Conservation (phyloP, 768 basidiomycete genomes). For the Leccinum olivaceopallidum region DNA sequence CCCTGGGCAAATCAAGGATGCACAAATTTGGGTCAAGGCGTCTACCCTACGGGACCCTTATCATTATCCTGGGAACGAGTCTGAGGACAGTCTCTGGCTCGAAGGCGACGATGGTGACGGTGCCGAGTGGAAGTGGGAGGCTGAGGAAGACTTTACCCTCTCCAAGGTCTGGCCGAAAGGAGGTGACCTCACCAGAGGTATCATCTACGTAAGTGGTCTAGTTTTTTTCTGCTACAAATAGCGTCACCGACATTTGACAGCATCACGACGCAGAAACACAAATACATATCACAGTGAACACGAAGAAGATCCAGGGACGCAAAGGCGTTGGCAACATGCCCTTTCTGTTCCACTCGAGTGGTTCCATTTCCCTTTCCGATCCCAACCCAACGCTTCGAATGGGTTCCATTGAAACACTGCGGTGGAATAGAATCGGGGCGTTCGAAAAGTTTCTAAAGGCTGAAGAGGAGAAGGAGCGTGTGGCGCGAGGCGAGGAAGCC, state of each 20-base stretch:
- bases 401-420: constrained; percentile 26
- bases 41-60: constrained; percentile 56
- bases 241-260: constrained; percentile 33
- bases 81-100: constrained; percentile 33
- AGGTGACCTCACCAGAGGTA: constrained; percentile 43
- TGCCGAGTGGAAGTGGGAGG: constrained; percentile 64
- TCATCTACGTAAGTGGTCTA: constrained; percentile 58
- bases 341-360: constrained; percentile 55
- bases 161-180: constrained; percentile 56
- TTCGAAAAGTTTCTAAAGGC: constrained; percentile 30
- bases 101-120: constrained; percentile 35
- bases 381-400: constrained; percentile 25
- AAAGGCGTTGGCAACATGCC: constrained; percentile 64
- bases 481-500: constrained; percentile 12
- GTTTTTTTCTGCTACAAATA: neutral
- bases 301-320: constrained; percentile 48
- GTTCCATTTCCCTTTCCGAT: constrained; percentile 32
- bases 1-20: constrained; percentile 55
- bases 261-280: constrained; percentile 50
- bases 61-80: constrained; percentile 41
- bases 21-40: constrained; percentile 47
- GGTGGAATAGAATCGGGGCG: constrained; percentile 31
- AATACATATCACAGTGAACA: constrained; percentile 67
- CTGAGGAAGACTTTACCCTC: constrained; percentile 66
- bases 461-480: constrained; percentile 30